A percentile compares a stretch with the other conserved stretches of the same genome.
Conservation (phyloP, 768 basidiomycete genomes). For the Pleurotus eryngii region DNA sequence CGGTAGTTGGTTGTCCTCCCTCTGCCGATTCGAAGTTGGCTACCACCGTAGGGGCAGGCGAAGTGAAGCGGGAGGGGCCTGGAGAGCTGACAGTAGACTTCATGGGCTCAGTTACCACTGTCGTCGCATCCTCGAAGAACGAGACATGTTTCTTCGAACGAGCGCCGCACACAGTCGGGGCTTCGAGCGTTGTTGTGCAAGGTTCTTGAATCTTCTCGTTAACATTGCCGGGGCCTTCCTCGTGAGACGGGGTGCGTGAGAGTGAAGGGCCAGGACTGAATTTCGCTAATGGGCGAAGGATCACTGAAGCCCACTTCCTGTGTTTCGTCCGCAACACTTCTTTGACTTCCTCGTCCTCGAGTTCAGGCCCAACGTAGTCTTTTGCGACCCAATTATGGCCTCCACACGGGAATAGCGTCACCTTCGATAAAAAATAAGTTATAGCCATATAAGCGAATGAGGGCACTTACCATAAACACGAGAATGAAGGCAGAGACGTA, state of each 20-base stretch:
- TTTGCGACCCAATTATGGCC: conserved; percentile 49
- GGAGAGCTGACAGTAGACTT: background rate
- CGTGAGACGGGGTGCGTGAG: background rate
- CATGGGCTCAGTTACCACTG: conserved; percentile 4
- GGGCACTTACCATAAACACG: conserved; percentile 48
- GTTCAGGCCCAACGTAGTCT: conserved; percentile 66
- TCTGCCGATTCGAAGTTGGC: too few species aligned
- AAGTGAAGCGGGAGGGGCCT: background rate
- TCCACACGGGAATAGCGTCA: conserved; percentile 66
- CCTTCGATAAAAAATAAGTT: conserved; percentile 25
- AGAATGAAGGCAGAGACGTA: conserved; percentile 64
- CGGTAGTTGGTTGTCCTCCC: background rate
- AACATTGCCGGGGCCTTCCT: background rate
- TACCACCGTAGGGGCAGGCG: conserved; percentile 1
- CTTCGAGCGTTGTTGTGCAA: background rate
- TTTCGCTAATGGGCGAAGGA: conserved; percentile 12
- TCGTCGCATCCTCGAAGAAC: conserved; percentile 18
- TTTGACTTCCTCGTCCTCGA: conserved; percentile 53
- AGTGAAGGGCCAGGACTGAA: background rate
- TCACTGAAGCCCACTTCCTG: conserved; percentile 17
- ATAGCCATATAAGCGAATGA: background rate
- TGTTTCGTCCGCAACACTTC: conserved; percentile 40
- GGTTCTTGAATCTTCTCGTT: conserved; percentile 2
- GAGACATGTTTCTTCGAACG: conserved; percentile 16
- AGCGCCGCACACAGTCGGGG: background rate